These are phyloP conservation scores for Fusarium haematococcum DNA, from an alignment of 2,329 filamentous ascomycete species.

Conservation along the genomic window DNA sequence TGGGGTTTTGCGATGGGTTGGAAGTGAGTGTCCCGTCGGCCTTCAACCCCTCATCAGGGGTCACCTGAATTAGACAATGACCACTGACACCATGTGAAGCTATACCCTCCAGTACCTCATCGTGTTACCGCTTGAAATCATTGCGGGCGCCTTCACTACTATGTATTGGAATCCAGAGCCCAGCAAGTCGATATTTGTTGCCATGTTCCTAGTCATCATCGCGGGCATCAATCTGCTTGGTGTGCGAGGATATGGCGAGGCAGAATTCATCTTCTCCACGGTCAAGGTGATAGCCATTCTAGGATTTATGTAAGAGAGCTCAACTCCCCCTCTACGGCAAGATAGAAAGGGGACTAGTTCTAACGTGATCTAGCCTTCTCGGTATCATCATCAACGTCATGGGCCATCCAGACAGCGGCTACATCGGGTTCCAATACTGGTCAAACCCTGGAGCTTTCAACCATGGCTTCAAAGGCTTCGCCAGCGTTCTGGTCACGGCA, in stretches of 20 bases:
- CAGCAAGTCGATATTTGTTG: constrained; percentile 80
- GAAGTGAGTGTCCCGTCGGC: constrained; percentile 63
- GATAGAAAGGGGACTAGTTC: constrained; percentile 6
- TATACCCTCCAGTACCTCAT: constrained; percentile 90
- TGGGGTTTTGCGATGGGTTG: constrained; percentile 97
- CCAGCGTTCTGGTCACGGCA: constrained; percentile 79
- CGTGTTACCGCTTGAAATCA: constrained; percentile 85
- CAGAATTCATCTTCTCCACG: constrained; percentile 87
- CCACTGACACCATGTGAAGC: constrained; percentile 52
- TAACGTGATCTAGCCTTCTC: constrained; percentile 69
- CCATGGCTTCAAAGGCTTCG: constrained; percentile 85
- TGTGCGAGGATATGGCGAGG: constrained; percentile 88
- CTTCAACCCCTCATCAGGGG: neutral
- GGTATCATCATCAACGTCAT: constrained; percentile 88
- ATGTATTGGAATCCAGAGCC: constrained; percentile 78
- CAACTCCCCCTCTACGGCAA: neutral
- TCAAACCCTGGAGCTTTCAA: constrained; percentile 81
- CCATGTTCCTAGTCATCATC: constrained; percentile 82
- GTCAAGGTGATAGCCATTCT: constrained; percentile 88
- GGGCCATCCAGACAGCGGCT: constrained; percentile 76
- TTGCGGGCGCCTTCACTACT: constrained; percentile 86
- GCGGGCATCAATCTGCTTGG: constrained; percentile 87
- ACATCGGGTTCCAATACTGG: constrained; percentile 86
- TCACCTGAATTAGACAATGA: neutral
- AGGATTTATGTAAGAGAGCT: constrained; percentile 79